Percentiles rank a stretch among this genome's conserved stretches.
Evolutionary conservation across 2,329 filamentous ascomycete species (phyloP).

Genomic region (Beauveria varroae): DNA sequence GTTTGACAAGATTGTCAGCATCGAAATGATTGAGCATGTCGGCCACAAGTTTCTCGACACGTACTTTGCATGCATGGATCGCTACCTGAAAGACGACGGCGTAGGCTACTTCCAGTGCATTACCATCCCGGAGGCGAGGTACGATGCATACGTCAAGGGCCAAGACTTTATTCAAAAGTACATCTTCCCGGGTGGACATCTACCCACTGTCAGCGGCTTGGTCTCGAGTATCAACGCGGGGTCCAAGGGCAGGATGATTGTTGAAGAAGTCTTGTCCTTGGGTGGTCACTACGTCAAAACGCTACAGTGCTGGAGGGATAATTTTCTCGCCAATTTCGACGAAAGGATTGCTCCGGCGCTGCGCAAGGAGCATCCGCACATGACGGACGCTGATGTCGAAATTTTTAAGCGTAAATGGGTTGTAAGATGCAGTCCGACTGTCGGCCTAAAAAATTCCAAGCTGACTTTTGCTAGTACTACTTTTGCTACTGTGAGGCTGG

Average conservation of each 20-base stretch:
- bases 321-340: slow-evolving; percentile 57
- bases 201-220: slow-evolving; percentile 52
- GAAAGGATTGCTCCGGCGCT: slow-evolving; percentile 52
- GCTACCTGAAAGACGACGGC: slow-evolving; percentile 57
- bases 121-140: slow-evolving; percentile 64
- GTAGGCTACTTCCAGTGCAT: slow-evolving; percentile 70
- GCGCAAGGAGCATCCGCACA: slow-evolving; percentile 46
- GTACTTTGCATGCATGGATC: slow-evolving; percentile 59
- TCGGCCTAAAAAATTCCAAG: not conserved
- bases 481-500: slow-evolving; percentile 70
- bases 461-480: slow-evolving; percentile 47
- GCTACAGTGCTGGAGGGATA: slow-evolving; percentile 59
- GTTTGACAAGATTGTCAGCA: slow-evolving; percentile 67
- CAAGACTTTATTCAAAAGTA: slow-evolving; percentile 72
- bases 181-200: slow-evolving; percentile 69
- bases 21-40: slow-evolving; percentile 73
- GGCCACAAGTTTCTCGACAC: slow-evolving; percentile 58
- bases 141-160: slow-evolving; percentile 56
- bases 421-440: slow-evolving; percentile 28
- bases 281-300: slow-evolving; percentile 67
- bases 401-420: slow-evolving; percentile 67
- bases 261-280: slow-evolving; percentile 63
- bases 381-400: slow-evolving; percentile 55
- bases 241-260: slow-evolving; percentile 53
- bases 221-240: slow-evolving; percentile 52